A percentile compares a stretch with the other conserved stretches of the same genome.
These are phyloP conservation scores for Podospora sp. DNA, from an alignment of 495 filamentous ascomycete species.

Conservation along the genomic window DNA sequence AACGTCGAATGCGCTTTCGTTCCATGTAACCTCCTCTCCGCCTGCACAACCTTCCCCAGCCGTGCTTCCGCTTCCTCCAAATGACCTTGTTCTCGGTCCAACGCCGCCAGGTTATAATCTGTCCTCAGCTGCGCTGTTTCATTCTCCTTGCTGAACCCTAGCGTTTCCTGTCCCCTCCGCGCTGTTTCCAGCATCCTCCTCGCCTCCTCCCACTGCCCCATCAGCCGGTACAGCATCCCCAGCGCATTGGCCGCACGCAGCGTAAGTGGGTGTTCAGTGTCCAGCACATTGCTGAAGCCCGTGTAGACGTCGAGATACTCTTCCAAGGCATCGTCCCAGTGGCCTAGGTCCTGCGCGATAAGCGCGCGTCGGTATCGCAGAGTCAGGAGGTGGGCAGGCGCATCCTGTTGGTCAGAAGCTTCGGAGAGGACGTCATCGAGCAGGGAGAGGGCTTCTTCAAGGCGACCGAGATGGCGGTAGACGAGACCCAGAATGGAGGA, in stretches of 20 bases:
- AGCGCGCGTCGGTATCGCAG: constrained; percentile 13
- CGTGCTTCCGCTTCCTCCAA: constrained; percentile 1
- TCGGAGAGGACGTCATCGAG: not conserved
- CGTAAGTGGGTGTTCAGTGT: constrained; percentile 10
- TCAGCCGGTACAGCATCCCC: constrained; percentile 7
- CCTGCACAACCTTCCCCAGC: not conserved
- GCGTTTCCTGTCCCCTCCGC: constrained; percentile 5
- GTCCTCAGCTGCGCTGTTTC: constrained; percentile 18
- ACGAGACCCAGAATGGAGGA: constrained; percentile 14
- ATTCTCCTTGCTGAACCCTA: constrained; percentile 12
- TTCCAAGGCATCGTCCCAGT: constrained; percentile 2
- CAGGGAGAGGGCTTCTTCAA: constrained; percentile 1
- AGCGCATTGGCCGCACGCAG: constrained; percentile 18
- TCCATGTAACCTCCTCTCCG: not conserved
- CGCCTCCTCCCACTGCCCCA: not conserved
- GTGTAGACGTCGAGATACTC: not conserved
- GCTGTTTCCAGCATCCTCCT: constrained; percentile 4
- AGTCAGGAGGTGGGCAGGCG: constrained; percentile 13
- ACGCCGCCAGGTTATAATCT: constrained; percentile 10
- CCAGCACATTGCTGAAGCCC: not conserved
- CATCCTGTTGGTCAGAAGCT: not conserved
- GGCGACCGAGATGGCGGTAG: constrained; percentile 7
- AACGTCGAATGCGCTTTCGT: constrained; percentile 2
- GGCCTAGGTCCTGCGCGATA: constrained; percentile 9
- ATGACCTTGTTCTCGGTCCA: constrained; percentile 12